Base-by-base conservation (phyloP, 352 stramenopile genomes). In the Pythium biforme region DNA sequence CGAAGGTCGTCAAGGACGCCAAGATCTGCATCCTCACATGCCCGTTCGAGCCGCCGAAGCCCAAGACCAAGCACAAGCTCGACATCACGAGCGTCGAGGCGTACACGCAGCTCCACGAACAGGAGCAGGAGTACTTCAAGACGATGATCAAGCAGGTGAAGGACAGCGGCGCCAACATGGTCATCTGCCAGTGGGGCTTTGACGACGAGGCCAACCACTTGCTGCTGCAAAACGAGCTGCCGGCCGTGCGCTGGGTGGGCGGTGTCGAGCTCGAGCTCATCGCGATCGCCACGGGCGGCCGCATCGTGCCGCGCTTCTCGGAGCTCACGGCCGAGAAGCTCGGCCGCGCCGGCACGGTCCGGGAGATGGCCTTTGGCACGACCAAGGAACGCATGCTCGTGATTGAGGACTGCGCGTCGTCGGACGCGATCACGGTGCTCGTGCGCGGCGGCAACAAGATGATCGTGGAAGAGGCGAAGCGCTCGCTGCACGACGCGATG, bases 11-110 rank as follows among this genome's bases (percentile, higher is more conserved):
- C 37, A 94, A 98, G 60, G 88, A 99, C 86, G 97, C 96, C 52
- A 99, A 99, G 80, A 90, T 99, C 69, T 98, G 94, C 75, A 98
- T 99, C 59, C 75, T 99, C 15, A 99, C 97, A 64, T 99, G 97
- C 77, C 96, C 97, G 12, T 99, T 99, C 76, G 97, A 99, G 78
- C 97, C 98, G 19, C 97, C 98, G 27, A 99, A 99, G 86, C 97
- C 98, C 53, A 99, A 99, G 83, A 99, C 97, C 25, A 99, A 99
- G 78, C 97, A 99, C 85, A 99, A 99, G 88, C 81, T 99, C 31
- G 96, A 99, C 74, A 99, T 99, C 74, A 97, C 90, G 46, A 98
- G 92, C 34, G 95, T 94, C 26, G 97, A 99, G 70, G 96, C 96
- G 10, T 99, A 99, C 74, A 89, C 98, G 62, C 85, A 95, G 70